phyloP scores from a whole-genome alignment of 2,329 filamentous ascomycete species.

The Cucurbitaria berberidis region DNA sequence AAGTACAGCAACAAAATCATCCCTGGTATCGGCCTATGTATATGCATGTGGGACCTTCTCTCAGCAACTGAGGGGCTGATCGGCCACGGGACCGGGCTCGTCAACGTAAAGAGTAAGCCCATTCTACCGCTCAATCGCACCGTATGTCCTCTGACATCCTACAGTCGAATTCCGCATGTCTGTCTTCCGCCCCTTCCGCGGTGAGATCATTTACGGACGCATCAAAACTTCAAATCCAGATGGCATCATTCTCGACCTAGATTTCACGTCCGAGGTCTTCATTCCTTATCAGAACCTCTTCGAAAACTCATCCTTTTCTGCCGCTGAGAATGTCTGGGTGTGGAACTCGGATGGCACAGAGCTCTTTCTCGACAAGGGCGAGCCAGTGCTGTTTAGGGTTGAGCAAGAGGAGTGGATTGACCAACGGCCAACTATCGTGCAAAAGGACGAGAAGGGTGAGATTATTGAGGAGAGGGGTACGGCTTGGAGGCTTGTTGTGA shows the following conservation, averaged over 20 bases:
- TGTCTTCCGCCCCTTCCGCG: conserved; percentile 95
- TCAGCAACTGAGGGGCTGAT: conserved; percentile 92
- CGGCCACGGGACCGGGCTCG: conserved; percentile 86
- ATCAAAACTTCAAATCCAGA: conserved; percentile 76
- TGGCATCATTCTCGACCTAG: conserved; percentile 79
- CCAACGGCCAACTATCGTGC: conserved; percentile 81
- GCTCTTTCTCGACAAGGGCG: conserved; percentile 88
- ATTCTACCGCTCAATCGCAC: not conserved
- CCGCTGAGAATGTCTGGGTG: conserved; percentile 79
- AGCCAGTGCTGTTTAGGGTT: conserved; percentile 85
- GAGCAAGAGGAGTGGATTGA: conserved; percentile 91
- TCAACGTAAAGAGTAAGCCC: conserved; percentile 84
- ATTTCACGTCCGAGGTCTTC: conserved; percentile 94
- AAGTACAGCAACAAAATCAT: conserved; percentile 99
- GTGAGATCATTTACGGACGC: conserved; percentile 84
- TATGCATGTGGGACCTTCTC: conserved; percentile 90
- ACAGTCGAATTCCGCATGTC: conserved; percentile 90
- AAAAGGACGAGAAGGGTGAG: conserved; percentile 66
- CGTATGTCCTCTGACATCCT: not conserved
- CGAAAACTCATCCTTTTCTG: conserved; percentile 67
- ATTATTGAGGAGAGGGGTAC: conserved; percentile 68
- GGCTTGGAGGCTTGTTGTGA: conserved; percentile 69
- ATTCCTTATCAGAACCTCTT: conserved; percentile 61
- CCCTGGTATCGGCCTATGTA: conserved; percentile 90
- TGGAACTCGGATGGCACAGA: conserved; percentile 77